Conservation (phyloP, 148 eudicot species). For the Bassia scoparia region DNA sequence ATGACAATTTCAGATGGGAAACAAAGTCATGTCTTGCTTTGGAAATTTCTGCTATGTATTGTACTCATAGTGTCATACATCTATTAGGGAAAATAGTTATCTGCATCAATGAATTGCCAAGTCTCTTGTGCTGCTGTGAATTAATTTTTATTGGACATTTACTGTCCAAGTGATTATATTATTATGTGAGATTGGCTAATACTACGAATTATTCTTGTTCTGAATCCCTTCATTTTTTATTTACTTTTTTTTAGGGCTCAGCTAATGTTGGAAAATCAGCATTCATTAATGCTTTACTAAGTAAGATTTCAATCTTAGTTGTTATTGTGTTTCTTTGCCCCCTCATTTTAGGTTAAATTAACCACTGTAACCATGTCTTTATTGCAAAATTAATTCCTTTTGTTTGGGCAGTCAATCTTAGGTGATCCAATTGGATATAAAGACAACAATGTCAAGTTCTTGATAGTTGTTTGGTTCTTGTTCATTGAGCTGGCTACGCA, state of each 20-base stretch:
- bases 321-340: neutral
- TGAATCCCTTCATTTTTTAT: neutral
- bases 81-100: neutral
- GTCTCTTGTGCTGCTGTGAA: neutral
- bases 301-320: slow-evolving; percentile 42
- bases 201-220: too few relatives aligned
- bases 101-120: neutral
- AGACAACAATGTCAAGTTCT: neutral
- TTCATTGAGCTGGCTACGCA: neutral
- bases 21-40: neutral
- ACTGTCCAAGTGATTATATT: neutral
- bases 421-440: neutral
- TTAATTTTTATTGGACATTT: neutral
- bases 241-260: slow-evolving; percentile 64
- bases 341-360: neutral
- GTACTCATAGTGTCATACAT: neutral
- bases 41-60: neutral
- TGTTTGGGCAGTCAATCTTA: neutral
- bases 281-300: slow-evolving; percentile 74
- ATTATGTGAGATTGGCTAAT: neutral
- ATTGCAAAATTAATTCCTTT: neutral
- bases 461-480: neutral
- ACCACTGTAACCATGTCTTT: neutral
- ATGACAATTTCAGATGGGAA: neutral
- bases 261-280: slow-evolving; percentile 99